phyloP scores from a whole-genome alignment of 345 rosid genomes.

The Populus nigra region DNA sequence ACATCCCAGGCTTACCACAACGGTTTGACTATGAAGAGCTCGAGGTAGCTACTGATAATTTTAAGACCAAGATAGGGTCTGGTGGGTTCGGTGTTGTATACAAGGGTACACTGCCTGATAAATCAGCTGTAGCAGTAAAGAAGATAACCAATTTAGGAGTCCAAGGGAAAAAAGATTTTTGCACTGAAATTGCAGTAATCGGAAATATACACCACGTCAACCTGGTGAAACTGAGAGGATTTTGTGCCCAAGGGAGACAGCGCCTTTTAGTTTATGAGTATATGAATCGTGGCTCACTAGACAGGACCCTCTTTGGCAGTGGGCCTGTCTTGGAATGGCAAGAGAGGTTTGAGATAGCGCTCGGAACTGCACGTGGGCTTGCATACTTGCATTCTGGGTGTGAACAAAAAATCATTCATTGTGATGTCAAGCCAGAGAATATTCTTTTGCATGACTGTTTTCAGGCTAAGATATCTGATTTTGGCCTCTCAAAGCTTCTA shows the following conservation, averaged over 20 bases:
- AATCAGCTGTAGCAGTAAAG: constrained; percentile 26
- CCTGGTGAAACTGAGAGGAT: constrained; percentile 26
- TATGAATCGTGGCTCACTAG: constrained; percentile 28
- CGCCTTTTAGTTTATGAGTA: constrained; percentile 31
- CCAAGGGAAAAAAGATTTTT: constrained; percentile 26
- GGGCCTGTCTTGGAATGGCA: constrained; percentile 26
- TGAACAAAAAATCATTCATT: constrained; percentile 24
- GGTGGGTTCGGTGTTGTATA: constrained; percentile 31
- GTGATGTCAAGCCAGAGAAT: constrained; percentile 32
- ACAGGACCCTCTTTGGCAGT: constrained; percentile 18
- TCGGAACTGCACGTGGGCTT: constrained; percentile 32
- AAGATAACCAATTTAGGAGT: constrained; percentile 22
- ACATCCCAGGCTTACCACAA: constrained; percentile 50
- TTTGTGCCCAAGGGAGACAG: constrained; percentile 26
- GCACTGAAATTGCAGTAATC: constrained; percentile 30
- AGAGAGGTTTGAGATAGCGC: constrained; percentile 24
- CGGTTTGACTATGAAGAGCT: constrained; percentile 24
- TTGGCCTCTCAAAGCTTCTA: constrained; percentile 32
- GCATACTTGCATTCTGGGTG: constrained; percentile 25
- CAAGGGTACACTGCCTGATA: constrained; percentile 21
- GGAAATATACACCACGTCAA: constrained; percentile 28
- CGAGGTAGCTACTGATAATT: constrained; percentile 21
- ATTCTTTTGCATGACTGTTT: constrained; percentile 23
- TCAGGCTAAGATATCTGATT: constrained; percentile 28
- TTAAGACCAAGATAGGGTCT: constrained; percentile 19